Base-by-base conservation (phyloP, 768 basidiomycete species). In the Pleurotus cornucopiae region DNA sequence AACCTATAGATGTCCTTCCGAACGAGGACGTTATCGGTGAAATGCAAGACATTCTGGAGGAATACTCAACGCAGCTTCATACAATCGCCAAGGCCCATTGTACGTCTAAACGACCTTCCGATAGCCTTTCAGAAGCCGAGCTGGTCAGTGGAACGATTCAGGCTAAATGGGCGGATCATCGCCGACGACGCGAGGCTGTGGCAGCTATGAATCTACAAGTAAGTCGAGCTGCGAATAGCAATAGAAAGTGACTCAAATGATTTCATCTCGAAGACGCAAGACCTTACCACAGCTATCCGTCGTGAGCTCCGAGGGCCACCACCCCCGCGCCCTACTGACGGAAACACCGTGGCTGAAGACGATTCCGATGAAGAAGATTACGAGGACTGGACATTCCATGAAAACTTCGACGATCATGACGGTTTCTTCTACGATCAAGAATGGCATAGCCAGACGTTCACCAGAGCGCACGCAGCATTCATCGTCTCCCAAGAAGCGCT, bases 381-480 rank as follows among this genome's bases (percentile, higher is more conserved):
- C 21, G 48, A 58, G 14, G 62, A 70, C 4, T 63, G 71, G 6
- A 60, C 60, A 20, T 57, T 60, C 3, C 58, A 66, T 55, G 58
- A 70, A 16, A 62, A 63, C 11, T 65, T 70, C 18, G 64, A 68
- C 46, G 65, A 69, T 45, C 45, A 59, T 4, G 67, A 67, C 12
- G 62, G 60, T 34, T 61, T 72, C 58, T 49, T 64, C 21, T 55
- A 46, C 26, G 60, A 63, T 45, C 41, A 68, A 64, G 21, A 67
- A 64, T 16, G 62, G 67, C 3, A 68, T 62, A 1, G 66, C 61
- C 46, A 62, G 46, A 56, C 59, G 40, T 75, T 76, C 57, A 63
- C 60, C 57, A 75, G 78, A 14, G 70, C 75, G 12, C 79, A 73
- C 72, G 72, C 72, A 1, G 80, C 69, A 0, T 80, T 79, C 80